These are phyloP conservation scores for Aspergillus biplanus DNA, from an alignment of 495 filamentous ascomycete species.

Conservation along the genomic window DNA sequence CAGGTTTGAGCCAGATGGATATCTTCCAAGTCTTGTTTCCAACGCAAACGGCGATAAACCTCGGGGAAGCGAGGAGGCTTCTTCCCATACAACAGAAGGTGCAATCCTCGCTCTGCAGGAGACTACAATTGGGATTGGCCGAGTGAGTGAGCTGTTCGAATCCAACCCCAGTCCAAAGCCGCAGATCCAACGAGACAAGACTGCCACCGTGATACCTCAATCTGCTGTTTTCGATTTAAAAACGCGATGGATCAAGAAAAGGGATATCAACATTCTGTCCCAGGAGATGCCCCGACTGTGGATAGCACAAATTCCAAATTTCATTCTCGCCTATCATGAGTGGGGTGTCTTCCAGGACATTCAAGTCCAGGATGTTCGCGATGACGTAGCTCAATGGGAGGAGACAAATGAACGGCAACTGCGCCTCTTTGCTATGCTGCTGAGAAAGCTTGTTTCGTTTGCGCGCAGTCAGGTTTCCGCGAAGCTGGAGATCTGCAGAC, in stretches of 20 bases:
- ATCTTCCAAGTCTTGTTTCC: constrained; percentile 34
- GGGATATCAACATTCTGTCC: constrained; percentile 38
- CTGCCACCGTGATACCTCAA: constrained; percentile 38
- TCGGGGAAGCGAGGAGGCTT: not conserved
- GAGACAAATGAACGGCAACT: constrained; percentile 41
- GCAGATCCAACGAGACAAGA: constrained; percentile 3
- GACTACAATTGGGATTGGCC: constrained; percentile 1
- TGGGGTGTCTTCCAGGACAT: constrained; percentile 58
- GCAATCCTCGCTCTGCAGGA: constrained; percentile 13
- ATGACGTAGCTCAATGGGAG: constrained; percentile 59
- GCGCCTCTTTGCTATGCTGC: constrained; percentile 40
- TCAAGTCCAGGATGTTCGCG: constrained; percentile 45
- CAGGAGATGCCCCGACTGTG: constrained; percentile 61
- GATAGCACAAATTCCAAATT: constrained; percentile 63
- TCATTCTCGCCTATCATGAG: constrained; percentile 63
- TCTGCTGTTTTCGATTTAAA: constrained; percentile 67
- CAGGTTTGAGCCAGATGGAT: constrained; percentile 67
- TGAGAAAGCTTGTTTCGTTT: constrained; percentile 50
- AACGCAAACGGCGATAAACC: not conserved
- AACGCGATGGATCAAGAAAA: constrained; percentile 53
- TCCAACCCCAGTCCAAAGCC: not conserved
- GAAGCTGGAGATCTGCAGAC: constrained; percentile 47
- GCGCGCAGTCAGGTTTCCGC: constrained; percentile 34
- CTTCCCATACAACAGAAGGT: not conserved
- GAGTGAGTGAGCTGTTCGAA: not conserved